Percentiles rank a stretch among this genome's conserved stretches.
These are phyloP conservation scores for Salix purpurea DNA, from an alignment of 345 rosid genomes.

Conservation along the genomic window DNA sequence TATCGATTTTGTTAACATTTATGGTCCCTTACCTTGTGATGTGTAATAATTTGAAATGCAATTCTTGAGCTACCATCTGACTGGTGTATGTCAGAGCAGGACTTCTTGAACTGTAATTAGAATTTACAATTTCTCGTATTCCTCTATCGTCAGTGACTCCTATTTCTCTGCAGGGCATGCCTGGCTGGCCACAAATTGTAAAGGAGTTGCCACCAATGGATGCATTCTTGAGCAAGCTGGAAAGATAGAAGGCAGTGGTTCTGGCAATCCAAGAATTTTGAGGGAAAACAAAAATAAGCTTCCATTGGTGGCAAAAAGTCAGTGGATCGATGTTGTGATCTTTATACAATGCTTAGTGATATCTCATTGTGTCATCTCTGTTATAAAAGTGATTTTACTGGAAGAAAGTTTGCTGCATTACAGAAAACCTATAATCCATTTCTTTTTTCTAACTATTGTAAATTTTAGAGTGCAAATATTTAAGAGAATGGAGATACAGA, in stretches of 20 bases:
- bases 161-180: constrained; percentile 62
- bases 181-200: constrained; percentile 77
- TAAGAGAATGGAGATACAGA: not conserved
- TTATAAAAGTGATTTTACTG: not conserved
- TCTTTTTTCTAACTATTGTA: not conserved
- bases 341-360: not conserved
- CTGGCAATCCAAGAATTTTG: constrained; percentile 1
- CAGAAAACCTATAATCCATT: not conserved
- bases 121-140: not conserved
- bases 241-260: constrained; percentile 42
- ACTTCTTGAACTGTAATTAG: not conserved
- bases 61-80: not conserved
- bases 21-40: too few species aligned
- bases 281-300: not conserved
- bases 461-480: not conserved
- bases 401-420: not conserved
- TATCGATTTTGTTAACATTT: not conserved
- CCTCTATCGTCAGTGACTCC: not conserved
- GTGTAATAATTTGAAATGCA: not conserved
- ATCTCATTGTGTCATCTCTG: not conserved
- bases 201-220: constrained; percentile 77
- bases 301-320: too few species aligned
- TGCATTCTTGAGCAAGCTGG: constrained; percentile 80
- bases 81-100: not conserved
- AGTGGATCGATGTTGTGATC: not conserved